Evolutionary conservation across 2,329 filamentous ascomycete genomes (phyloP), one percentile per base, ranked within the genome.

Genomic region (Pseudogymnoascus sp.): DNA sequence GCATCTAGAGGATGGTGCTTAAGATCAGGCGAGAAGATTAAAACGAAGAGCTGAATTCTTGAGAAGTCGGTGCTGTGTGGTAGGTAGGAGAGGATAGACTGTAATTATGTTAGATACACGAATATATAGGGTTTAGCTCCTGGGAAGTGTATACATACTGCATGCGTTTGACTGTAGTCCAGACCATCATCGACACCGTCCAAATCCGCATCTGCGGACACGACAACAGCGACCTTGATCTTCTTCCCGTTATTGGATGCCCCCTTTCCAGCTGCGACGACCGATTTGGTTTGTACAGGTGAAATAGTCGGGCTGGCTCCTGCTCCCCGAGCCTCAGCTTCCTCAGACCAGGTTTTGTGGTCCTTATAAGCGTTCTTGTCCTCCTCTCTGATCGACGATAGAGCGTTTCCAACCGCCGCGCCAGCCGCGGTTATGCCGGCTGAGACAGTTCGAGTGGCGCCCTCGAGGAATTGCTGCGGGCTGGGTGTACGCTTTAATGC

Each of bases 261-360:
- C 51, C 51, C 51, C 51, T 57, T 57, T 31, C 16, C 29, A 14
- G 45, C 21, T 12, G 10, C n/a, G 14, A 42, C 8, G 34, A 21
- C 45, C 18, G 37, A 51, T 34, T 57, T 63, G 57, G 18, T 45
- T 21, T 34, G 34, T 23, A 31, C 61, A 23, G 61, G 39, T 14
- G 23, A 34, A 14, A 54, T 21, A n/a, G 23, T 64, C 73, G 75
- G 61, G 74, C 74, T 64, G 71, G 76, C 63, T 76, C 77, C 69
- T 63, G 81, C 78, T 69, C 78, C 78, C 71, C 88, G 85, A 60
- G 88, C 83, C 69, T 90, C 88, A 21, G 88, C 90, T 77, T 97
- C 93, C 75, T 97, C 92, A 12, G 89, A 92, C 93, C 93, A 97
- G 62, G 91, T 86, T 73, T 91, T 89, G 76, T 95, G 91, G 74